Percentiles rank a stretch among this genome's conserved stretches.
phyloP scores from a whole-genome alignment of 2,329 filamentous ascomycete genomes.

The Nigrospora osmanthi region DNA sequence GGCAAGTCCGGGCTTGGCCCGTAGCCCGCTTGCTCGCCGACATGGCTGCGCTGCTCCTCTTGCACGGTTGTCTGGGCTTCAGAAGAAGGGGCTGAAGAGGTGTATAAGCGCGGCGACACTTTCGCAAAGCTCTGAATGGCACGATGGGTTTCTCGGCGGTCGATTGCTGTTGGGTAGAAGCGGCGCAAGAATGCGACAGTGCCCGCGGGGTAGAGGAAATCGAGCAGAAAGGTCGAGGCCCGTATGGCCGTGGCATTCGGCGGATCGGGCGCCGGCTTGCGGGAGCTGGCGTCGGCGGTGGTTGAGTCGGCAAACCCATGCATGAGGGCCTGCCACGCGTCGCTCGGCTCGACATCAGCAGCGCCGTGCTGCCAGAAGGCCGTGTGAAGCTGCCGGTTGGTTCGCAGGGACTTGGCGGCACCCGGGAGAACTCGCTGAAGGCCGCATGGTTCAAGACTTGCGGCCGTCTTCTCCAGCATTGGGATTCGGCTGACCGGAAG shows the following conservation, averaged over 20 bases:
- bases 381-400: conserved; percentile 35
- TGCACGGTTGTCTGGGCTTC: neutral
- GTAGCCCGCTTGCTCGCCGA: neutral
- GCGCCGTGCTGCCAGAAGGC: conserved; percentile 49
- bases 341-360: conserved; percentile 37
- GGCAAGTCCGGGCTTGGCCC: too few relatives aligned
- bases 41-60: neutral
- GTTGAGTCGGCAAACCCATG: conserved; percentile 19
- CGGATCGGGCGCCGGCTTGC: conserved; percentile 12
- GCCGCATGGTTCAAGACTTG: conserved; percentile 46
- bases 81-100: conserved; percentile 11
- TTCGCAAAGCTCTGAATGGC: conserved; percentile 10
- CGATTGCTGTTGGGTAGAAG: conserved; percentile 11
- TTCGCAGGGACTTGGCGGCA: conserved; percentile 26
- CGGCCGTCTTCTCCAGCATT: conserved; percentile 53
- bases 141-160: conserved; percentile 18
- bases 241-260: conserved; percentile 20
- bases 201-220: conserved; percentile 46
- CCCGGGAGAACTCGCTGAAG: conserved; percentile 43
- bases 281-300: conserved; percentile 13
- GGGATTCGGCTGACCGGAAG: conserved; percentile 9
- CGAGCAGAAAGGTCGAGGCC: conserved; percentile 43
- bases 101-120: conserved; percentile 15
- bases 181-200: conserved; percentile 34
- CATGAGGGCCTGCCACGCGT: conserved; percentile 30